Evolutionary conservation across 2,329 filamentous ascomycete genomes (phyloP).

Genomic region (Talaromyces sp.): DNA sequence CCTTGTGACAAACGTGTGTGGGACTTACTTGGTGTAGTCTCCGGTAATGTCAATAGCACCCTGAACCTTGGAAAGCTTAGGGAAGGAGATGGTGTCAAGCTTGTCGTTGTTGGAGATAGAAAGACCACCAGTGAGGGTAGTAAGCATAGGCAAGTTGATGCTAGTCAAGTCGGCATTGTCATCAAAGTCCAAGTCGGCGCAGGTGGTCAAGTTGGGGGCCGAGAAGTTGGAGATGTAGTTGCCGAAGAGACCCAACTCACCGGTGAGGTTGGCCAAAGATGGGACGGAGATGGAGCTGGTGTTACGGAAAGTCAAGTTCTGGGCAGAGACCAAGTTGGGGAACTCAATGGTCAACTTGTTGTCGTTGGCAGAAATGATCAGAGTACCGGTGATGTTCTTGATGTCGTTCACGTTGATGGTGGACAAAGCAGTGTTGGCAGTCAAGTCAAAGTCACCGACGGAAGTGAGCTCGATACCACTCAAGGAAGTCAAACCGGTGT

Average conservation of each 20-base stretch:
- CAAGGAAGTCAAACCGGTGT: constrained; percentile 77
- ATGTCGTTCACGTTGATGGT: constrained; percentile 70
- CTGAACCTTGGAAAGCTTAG: constrained; percentile 62
- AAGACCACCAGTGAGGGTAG: constrained; percentile 70
- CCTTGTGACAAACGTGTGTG: not conserved
- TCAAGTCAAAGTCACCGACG: constrained; percentile 72
- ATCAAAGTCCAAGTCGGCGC: constrained; percentile 54
- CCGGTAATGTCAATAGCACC: constrained; percentile 84
- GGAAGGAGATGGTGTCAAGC: constrained; percentile 65
- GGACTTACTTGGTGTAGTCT: constrained; percentile 75
- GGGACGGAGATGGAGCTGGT: constrained; percentile 70
- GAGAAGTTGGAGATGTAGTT: constrained; percentile 54
- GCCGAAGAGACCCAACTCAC: constrained; percentile 78
- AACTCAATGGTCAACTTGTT: constrained; percentile 67
- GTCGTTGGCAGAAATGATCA: constrained; percentile 79
- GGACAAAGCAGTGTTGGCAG: constrained; percentile 82
- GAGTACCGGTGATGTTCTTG: constrained; percentile 64
- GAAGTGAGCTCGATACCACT: constrained; percentile 74
- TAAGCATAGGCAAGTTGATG: constrained; percentile 69
- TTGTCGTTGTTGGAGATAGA: constrained; percentile 87
- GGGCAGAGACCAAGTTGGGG: constrained; percentile 72
- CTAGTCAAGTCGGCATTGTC: constrained; percentile 61
- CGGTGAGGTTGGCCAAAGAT: constrained; percentile 67
- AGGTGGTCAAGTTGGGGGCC: constrained; percentile 46
- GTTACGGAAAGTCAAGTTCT: constrained; percentile 79